Conservation (phyloP, 2,329 filamentous ascomycete genomes). For the Cercospora zeina region DNA sequence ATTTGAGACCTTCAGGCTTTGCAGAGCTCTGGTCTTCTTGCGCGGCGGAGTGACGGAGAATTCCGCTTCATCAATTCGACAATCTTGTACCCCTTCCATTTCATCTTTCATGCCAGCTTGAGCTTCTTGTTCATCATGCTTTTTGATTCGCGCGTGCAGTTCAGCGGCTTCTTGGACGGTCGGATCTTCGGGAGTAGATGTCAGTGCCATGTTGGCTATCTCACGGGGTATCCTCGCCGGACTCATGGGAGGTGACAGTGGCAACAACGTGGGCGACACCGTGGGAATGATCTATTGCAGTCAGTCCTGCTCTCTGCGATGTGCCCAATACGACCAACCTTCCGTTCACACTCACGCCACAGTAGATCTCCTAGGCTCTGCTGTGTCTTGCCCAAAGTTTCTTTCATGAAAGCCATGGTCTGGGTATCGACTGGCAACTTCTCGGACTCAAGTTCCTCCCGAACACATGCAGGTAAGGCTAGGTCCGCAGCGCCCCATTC, state of each 20-base stretch:
- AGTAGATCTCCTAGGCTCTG: constrained; percentile 20
- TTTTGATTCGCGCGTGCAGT: constrained; percentile 37
- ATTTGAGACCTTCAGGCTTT: constrained; percentile 49
- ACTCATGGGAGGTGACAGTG: constrained; percentile 44
- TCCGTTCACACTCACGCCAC: constrained; percentile 34
- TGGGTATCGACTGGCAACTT: constrained; percentile 44
- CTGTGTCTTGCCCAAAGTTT: constrained; percentile 34
- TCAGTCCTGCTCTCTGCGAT: constrained; percentile 21
- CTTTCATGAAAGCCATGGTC: constrained; percentile 42
- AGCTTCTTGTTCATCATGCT: constrained; percentile 32
- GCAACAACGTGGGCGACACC: constrained; percentile 51
- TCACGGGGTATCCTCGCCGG: constrained; percentile 35
- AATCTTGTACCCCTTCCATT: not conserved
- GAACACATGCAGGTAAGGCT: constrained; percentile 21
- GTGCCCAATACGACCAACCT: constrained; percentile 14
- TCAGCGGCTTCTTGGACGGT: constrained; percentile 32
- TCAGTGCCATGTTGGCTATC: constrained; percentile 36
- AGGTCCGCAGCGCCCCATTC: constrained; percentile 42
- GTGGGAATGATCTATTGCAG: constrained; percentile 38
- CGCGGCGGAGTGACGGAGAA: constrained; percentile 37
- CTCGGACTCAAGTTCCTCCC: constrained; percentile 35
- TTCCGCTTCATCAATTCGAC: not conserved
- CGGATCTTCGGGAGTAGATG: constrained; percentile 37
- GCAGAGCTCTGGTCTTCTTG: constrained; percentile 38
- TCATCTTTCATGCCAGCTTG: constrained; percentile 25